phyloP scores from a whole-genome alignment of 441 rosid species.

The Adansonia rubrostipa region DNA sequence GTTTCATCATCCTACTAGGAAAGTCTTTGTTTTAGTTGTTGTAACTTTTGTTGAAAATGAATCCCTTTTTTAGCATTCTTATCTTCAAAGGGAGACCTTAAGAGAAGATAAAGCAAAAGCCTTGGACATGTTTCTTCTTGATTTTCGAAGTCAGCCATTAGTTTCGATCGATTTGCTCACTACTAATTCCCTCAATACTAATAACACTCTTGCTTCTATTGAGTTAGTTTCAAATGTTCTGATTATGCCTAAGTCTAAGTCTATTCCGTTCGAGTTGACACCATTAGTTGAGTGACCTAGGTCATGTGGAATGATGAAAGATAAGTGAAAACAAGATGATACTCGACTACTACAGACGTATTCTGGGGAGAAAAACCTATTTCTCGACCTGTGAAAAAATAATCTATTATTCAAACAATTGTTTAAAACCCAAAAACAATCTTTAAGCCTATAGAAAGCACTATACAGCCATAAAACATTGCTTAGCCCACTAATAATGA shows the following conservation, averaged over 20 bases:
- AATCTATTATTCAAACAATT: neutral
- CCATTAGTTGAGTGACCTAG: neutral
- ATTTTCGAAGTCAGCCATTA: neutral
- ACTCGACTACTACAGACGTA: neutral
- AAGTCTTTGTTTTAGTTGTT: neutral
- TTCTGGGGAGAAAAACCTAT: neutral
- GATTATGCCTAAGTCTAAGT: neutral
- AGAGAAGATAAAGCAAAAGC: neutral
- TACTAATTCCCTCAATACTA: too few species aligned
- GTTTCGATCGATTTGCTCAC: too few species aligned
- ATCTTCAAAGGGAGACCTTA: neutral
- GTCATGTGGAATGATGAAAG: neutral
- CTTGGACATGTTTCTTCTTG: neutral
- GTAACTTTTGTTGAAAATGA: neutral
- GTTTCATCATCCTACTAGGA: neutral
- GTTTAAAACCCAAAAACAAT: neutral
- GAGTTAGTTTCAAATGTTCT: neutral
- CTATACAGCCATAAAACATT: neutral
- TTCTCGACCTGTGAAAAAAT: neutral
- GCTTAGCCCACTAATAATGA: neutral
- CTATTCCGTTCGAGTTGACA: neutral
- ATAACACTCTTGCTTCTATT: neutral
- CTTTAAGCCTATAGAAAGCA: neutral
- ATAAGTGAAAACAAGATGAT: neutral
- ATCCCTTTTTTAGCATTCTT: neutral